These are phyloP conservation scores for Carallia brachiata DNA, from an alignment of 345 rosid genomes.

Conservation along the genomic window DNA sequence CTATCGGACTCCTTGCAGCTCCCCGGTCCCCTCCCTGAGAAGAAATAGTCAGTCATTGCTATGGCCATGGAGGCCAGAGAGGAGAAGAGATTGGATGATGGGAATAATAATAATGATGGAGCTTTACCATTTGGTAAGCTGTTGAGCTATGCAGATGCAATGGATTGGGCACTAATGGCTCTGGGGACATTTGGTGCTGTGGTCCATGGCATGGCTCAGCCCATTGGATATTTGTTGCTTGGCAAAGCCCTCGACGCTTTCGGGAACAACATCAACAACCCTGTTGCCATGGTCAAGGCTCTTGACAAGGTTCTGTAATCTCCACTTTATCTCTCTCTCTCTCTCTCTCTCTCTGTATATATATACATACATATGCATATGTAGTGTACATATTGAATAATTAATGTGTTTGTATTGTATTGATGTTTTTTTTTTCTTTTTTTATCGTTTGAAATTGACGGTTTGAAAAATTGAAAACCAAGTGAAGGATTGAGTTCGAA, in stretches of 20 bases:
- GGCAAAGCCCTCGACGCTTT: slow-evolving; percentile 59
- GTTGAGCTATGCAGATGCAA: slow-evolving; percentile 45
- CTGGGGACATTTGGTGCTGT: slow-evolving; percentile 51
- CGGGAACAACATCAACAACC: slow-evolving; percentile 36
- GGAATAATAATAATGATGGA: too few relatives aligned
- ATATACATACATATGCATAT: too few relatives aligned
- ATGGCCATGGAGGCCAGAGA: too few relatives aligned
- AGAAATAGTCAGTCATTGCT: too few relatives aligned
- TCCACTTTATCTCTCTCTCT: not conserved
- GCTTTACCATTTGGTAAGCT: slow-evolving; percentile 43
- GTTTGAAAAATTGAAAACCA: too few relatives aligned
- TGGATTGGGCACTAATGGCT: slow-evolving; percentile 58
- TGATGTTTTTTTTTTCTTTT: not conserved
- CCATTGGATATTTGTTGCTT: slow-evolving; percentile 53
- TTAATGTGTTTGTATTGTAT: not conserved
- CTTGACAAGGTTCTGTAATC: slow-evolving; percentile 31
- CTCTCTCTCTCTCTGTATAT: not conserved
- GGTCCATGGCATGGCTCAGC: slow-evolving; percentile 63
- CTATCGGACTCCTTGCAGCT: too few relatives aligned
- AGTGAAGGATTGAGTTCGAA: too few relatives aligned
- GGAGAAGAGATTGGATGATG: too few relatives aligned
- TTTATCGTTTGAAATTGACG: too few relatives aligned
- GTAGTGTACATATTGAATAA: too few relatives aligned
- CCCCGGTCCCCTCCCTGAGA: too few relatives aligned
- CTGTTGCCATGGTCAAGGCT: slow-evolving; percentile 37